Base-by-base conservation (phyloP, 352 stramenopile species). In the Pythium phragmiticola region DNA sequence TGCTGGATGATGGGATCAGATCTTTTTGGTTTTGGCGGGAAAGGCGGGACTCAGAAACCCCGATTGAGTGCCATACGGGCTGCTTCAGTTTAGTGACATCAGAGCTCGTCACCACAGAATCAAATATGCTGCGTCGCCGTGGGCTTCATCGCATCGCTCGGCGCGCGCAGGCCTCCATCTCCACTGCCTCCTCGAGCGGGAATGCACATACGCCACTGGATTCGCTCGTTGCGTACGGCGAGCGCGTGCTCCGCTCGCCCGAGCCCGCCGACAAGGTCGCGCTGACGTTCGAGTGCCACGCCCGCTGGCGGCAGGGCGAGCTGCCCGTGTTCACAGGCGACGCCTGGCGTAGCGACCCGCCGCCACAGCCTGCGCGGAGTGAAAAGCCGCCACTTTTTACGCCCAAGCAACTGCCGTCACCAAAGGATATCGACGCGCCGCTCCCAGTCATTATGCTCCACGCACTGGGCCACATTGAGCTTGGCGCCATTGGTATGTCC, bases 391-490 rank as follows among this genome's bases (percentile, higher is more conserved):
- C 67, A 65, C 65, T 95, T 14, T 75, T 88, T 33, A 36, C 74
- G n/a, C 79, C 84, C 16, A 93, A 91, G 58, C 59, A 85, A 26
- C 83, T 95, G 78, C 86, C 86, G 30, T 78, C 57, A 12, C 73
- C 84, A 42, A 95, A 93, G 56, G 68, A 81, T 60, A 70, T 90
- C 43, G 65, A 85, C 60, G 74, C 75, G n/a, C 67, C 70, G 48
- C 84, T 93, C 30, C 78, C 82, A 0, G 70, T 93, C 26, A 70
- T 77, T 57, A 95, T 95, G 76, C 73, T 95, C 9, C 86, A 95
- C 47, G 80, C 82, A 7, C 72, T 95, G n/a, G 86, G 76, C 21
- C 86, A 95, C 70, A 95, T 95, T 64, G 86, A 95, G 60, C 75
- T 95, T 43, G 86, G 86, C 17, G 86, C 86, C 2, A 88, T 95